Base-by-base conservation (phyloP, 306 rosid species). In the Fagus sylvatica region DNA sequence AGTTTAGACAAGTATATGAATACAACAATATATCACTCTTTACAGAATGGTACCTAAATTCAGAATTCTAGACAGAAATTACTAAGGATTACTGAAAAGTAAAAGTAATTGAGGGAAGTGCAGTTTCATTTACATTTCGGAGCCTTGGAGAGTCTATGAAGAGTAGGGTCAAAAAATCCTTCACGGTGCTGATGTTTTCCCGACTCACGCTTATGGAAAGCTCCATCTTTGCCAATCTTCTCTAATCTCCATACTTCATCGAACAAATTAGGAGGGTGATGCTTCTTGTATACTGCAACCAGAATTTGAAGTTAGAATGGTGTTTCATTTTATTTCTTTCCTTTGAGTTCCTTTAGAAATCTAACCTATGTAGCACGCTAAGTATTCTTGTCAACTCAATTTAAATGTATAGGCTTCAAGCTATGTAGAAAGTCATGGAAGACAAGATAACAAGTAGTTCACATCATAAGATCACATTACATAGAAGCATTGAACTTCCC, bases 231-330 rank as follows among this genome's bases (percentile, higher is more conserved):
- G 34, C 99, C 97, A 69, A 93, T 95, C 90, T 93, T 95, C 78
- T 91, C 98, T 77, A 95, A 76, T 87, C 98, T 87, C 96, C 93
- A 95, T 79, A 95, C 97, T 82, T 95, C 98, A 84, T 95, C 98
- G 32, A 65, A 77, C 85, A 95, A 84, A 19, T 73, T 74, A 37
- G 99, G 99, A 81, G 99, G 99, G 81, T 95, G 98, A 85, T 95
- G 99, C 80, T 95, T 95, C 91, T 91, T 93, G 85, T 95, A 93
- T 89, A 91, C 98, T 95, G 89, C 87, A 85, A 64, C 55, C n/a
- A 79, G 82, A 48, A 79, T 39, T 39, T 83, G 68, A 66, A 6
- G 71, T 57, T 41, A 74, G 53, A 77, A 72, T 76, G 62, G 9
- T 33, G 33, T 74, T 77, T 70, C 74, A 36, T 53, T 57, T 60